These are phyloP conservation scores for Annulohypoxylon moriforme DNA, from an alignment of 495 filamentous ascomycete species.

Conservation along the genomic window DNA sequence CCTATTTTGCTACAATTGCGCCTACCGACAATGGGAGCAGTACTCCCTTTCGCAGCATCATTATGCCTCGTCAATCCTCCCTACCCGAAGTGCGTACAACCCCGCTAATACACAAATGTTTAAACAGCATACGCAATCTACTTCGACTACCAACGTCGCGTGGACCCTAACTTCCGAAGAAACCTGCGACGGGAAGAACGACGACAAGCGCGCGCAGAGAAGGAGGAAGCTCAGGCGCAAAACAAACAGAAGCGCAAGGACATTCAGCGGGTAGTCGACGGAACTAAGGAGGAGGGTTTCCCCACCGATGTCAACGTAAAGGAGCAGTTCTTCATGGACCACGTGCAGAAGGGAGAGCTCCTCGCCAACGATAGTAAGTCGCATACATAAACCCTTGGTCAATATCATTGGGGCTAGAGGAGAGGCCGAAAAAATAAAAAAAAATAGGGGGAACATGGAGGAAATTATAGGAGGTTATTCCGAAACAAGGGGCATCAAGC, in stretches of 20 bases:
- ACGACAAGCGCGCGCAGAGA: slow-evolving; percentile 76
- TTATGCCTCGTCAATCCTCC: slow-evolving; percentile 67
- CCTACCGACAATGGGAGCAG: neutral
- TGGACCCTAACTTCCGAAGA: slow-evolving; percentile 87
- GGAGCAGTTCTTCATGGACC: slow-evolving; percentile 85
- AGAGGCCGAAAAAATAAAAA: no score
- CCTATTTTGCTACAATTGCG: neutral
- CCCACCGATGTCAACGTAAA: slow-evolving; percentile 90
- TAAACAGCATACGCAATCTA: slow-evolving; percentile 78
- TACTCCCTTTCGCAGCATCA: slow-evolving; percentile 4
- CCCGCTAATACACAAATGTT: slow-evolving; percentile 52
- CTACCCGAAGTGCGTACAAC: slow-evolving; percentile 59
- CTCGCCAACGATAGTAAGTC: slow-evolving; percentile 67
- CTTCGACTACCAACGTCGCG: slow-evolving; percentile 93
- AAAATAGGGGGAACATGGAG: neutral
- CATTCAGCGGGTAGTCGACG: slow-evolving; percentile 76
- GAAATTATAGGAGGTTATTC: neutral
- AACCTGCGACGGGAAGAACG: slow-evolving; percentile 84
- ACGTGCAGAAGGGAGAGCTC: slow-evolving; percentile 86
- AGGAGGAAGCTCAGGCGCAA: slow-evolving; percentile 77
- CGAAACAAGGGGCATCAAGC: slow-evolving; percentile 36
- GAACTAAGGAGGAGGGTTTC: slow-evolving; percentile 90
- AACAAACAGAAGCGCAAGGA: slow-evolving; percentile 74
- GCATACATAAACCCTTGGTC: neutral
- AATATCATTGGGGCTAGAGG: neutral